Evolutionary conservation across 768 basidiomycete species (phyloP).

Genomic region (Rhodotorula kratochvilovae): DNA sequence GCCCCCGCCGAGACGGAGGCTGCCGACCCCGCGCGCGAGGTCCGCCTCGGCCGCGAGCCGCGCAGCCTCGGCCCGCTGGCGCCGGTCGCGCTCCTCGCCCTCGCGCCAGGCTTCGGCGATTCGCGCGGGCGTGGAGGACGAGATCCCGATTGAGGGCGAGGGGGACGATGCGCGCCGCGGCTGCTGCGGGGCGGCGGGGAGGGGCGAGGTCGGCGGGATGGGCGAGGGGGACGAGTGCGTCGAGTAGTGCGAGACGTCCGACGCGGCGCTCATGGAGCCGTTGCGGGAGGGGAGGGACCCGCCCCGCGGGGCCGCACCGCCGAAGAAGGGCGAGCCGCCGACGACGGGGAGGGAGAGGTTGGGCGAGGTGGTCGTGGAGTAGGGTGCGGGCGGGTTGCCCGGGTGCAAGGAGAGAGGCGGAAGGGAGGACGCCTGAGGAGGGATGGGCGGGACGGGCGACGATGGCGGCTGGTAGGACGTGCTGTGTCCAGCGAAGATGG

Average conservation of each 20-base stretch:
- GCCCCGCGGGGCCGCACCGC: neutral
- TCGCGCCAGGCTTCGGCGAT: constrained; percentile 29
- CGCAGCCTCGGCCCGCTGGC: constrained; percentile 20
- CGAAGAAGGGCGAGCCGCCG: neutral
- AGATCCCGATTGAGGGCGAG: neutral
- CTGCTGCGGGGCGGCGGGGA: neutral
- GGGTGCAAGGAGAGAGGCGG: neutral
- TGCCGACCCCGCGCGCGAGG: neutral
- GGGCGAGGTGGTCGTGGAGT: neutral
- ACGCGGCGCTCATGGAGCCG: neutral
- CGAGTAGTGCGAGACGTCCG: no score
- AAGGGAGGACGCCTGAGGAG: neutral
- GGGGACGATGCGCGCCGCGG: neutral
- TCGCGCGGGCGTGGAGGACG: neutral
- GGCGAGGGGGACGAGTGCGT: neutral
- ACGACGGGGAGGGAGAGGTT: neutral
- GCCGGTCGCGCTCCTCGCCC: constrained; percentile 26
- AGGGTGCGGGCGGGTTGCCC: neutral
- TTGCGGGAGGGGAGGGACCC: neutral
- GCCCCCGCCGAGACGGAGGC: neutral
- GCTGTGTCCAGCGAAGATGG: neutral
- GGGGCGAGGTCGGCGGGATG: neutral
- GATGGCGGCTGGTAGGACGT: neutral
- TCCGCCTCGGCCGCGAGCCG: constrained; percentile 19
- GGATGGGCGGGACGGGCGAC: neutral